A percentile compares a stretch with the other conserved stretches of the same genome.
Conservation (phyloP, 345 rosid species). For the Heritiera fomes region DNA sequence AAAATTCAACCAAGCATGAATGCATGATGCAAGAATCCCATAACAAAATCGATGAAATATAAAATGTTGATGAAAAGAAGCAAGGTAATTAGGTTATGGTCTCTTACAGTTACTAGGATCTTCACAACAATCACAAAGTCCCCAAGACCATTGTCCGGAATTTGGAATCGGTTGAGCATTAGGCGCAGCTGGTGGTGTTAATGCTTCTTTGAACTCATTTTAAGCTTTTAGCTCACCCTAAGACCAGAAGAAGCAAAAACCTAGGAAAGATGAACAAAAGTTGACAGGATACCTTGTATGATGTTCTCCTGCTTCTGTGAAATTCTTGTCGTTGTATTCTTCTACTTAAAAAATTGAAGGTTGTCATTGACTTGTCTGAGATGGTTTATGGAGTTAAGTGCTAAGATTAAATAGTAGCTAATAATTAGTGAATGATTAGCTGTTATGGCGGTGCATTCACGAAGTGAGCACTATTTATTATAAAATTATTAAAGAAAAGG, state of each 20-base stretch:
- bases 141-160: not conserved
- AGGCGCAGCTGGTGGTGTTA: not conserved
- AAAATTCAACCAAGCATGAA: no score
- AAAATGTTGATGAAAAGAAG: not conserved
- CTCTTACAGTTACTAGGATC: constrained; percentile 6
- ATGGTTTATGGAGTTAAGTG: not conserved
- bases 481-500: no score
- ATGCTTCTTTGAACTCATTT: not conserved
- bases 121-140: not conserved
- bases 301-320: not conserved
- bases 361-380: not conserved
- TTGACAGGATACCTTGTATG: not conserved
- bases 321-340: constrained; percentile 2
- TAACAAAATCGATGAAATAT: not conserved
- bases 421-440: no score
- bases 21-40: no score
- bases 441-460: no score
- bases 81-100: not conserved
- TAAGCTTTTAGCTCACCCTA: not conserved
- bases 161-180: not conserved
- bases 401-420: no score
- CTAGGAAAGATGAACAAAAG: not conserved
- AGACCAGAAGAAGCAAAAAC: not conserved
- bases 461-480: no score
- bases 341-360: not conserved